Conservation (phyloP, 208 protist species). For the Angomonas ambiguus region DNA sequence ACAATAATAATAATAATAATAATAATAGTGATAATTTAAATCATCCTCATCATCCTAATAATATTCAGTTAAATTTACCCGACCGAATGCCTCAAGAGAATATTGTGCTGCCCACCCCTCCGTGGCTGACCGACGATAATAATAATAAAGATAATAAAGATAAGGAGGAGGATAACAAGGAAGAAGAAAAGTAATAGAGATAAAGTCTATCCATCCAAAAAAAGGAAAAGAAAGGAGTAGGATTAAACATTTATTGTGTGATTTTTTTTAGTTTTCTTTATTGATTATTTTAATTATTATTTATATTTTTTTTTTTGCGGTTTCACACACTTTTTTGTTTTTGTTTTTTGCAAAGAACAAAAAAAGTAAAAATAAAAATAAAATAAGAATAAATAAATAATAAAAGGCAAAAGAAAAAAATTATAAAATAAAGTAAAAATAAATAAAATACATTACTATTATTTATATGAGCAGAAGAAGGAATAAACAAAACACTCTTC, state of each 20-base stretch:
- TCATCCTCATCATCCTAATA: background rate
- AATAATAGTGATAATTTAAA: constrained; percentile 5
- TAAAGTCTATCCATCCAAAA: background rate
- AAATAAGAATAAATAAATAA: background rate
- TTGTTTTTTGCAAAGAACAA: too few relatives aligned
- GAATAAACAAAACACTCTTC: background rate
- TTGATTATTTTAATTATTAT: constrained; percentile 12
- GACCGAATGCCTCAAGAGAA: background rate
- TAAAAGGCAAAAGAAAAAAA: background rate
- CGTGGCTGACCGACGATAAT: background rate
- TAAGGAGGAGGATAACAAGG: background rate
- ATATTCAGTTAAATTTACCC: background rate
- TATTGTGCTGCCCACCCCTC: background rate
- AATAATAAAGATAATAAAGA: constrained; percentile 1
- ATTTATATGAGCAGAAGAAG: background rate
- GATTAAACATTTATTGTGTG: background rate
- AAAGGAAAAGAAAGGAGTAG: background rate
- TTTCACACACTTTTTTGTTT: too few relatives aligned
- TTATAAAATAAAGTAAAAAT: background rate
- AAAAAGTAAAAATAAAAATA: constrained; percentile 17
- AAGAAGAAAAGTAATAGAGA: background rate
- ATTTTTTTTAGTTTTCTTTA: constrained; percentile 13
- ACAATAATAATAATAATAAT: constrained; percentile 6
- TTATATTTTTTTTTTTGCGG: constrained; percentile 10
- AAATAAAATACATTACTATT: background rate